Conservation (phyloP, 1,284 basidiomycete species). For the Cerrena zonata region DNA sequence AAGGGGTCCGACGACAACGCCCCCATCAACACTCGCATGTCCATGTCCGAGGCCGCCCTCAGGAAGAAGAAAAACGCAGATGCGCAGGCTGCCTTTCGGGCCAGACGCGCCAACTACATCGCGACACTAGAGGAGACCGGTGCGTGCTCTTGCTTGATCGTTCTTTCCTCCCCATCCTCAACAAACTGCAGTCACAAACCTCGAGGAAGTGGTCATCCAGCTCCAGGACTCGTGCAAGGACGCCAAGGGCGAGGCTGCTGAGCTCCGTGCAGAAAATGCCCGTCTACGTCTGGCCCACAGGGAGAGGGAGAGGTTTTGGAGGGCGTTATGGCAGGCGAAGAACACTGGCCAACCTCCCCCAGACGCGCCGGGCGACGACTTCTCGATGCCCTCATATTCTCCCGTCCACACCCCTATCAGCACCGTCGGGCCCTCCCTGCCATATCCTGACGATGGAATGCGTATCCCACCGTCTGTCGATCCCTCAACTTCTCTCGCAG, state of each 20-base stretch:
- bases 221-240: constrained; percentile 75
- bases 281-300: constrained; percentile 57
- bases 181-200: constrained; percentile 55
- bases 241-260: constrained; percentile 49
- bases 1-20: constrained; percentile 38
- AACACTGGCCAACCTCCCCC: constrained; percentile 44
- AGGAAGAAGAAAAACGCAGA: constrained; percentile 83
- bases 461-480: constrained; percentile 44
- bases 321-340: constrained; percentile 55
- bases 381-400: constrained; percentile 44
- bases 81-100: constrained; percentile 67
- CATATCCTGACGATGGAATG: constrained; percentile 24
- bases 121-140: constrained; percentile 83
- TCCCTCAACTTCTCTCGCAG: constrained; percentile 31
- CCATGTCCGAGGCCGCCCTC: constrained; percentile 56
- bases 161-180: constrained; percentile 16
- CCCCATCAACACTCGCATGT: constrained; percentile 20
- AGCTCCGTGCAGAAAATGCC: constrained; percentile 58
- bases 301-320: constrained; percentile 69
- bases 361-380: constrained; percentile 49
- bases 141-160: constrained; percentile 26
- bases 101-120: constrained; percentile 75
- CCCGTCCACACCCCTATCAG: constrained; percentile 28
- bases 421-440: constrained; percentile 22
- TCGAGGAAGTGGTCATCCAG: constrained; percentile 74